phyloP scores from a whole-genome alignment of 2,329 filamentous ascomycete species.

The Mycosphaerelloides madeirae region DNA sequence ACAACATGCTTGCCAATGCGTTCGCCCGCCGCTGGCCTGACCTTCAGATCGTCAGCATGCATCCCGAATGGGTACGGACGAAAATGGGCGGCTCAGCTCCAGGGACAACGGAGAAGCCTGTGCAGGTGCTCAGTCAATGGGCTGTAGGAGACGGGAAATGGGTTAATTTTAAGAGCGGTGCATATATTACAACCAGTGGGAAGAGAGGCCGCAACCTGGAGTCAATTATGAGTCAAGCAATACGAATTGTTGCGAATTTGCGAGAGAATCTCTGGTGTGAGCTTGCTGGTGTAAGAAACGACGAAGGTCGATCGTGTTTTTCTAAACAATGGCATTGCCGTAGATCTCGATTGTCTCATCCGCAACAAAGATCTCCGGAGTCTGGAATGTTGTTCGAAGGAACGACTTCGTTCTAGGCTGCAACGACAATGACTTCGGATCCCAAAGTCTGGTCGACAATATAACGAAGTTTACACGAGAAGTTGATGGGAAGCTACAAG shows the following conservation, averaged over 20 bases:
- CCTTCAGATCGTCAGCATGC: not conserved
- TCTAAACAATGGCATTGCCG: no score
- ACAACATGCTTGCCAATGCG: not conserved
- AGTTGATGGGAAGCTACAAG: no score
- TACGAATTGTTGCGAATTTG: constrained; percentile 1
- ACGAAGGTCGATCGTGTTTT: no score
- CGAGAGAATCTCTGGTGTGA: not conserved
- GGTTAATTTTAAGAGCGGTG: not conserved
- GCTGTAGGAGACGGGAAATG: not conserved
- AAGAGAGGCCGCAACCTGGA: not conserved
- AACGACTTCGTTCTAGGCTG: no score
- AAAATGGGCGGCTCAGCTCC: constrained; percentile 1
- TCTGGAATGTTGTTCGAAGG: no score
- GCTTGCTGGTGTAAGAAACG: no score
- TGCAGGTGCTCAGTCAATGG: not conserved
- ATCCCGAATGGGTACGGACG: constrained; percentile 1
- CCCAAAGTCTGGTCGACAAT: no score
- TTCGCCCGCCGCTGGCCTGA: not conserved
- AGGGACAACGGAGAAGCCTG: not conserved
- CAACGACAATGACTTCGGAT: no score
- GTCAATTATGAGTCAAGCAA: not conserved
- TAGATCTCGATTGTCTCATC: no score
- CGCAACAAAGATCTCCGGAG: no score
- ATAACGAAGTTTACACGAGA: no score
- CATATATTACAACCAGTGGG: constrained; percentile 1